Percentiles rank a stretch among this genome's conserved stretches.
Conservation (phyloP, 2,329 filamentous ascomycete species). For the Nothophaeocryptopus gaeumannii region DNA sequence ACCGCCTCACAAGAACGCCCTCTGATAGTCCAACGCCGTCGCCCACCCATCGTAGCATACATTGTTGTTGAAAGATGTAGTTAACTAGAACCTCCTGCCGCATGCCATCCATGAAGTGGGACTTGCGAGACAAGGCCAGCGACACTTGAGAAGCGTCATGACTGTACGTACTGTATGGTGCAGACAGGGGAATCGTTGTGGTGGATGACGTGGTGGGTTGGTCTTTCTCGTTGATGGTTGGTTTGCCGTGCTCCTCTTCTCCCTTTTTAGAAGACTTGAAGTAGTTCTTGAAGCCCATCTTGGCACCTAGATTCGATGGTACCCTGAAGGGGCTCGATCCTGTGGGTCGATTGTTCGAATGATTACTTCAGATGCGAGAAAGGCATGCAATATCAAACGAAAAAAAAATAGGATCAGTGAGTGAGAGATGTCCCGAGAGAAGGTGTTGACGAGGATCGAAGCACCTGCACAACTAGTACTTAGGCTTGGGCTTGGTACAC, state of each 20-base stretch:
- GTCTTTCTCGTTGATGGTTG: conserved; percentile 23
- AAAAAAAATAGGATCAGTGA: neutral
- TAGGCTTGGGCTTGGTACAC: neutral
- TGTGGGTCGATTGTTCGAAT: too few species aligned
- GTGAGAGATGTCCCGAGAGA: neutral
- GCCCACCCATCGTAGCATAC: conserved; percentile 69
- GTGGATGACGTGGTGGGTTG: conserved; percentile 37
- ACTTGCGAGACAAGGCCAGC: conserved; percentile 29
- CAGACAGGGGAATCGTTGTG: conserved; percentile 13
- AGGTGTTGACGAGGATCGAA: neutral
- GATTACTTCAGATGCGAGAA: neutral
- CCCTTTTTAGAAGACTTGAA: conserved; percentile 56
- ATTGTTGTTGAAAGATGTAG: conserved; percentile 78
- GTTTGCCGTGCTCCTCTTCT: conserved; percentile 26
- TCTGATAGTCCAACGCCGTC: conserved; percentile 66
- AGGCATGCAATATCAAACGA: neutral
- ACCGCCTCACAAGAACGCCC: conserved; percentile 69
- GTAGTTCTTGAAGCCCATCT: conserved; percentile 62
- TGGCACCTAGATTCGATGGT: conserved; percentile 13
- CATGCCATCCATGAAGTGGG: conserved; percentile 20
- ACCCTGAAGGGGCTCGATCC: neutral
- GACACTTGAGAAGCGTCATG: conserved; percentile 55
- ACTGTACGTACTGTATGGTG: conserved; percentile 36
- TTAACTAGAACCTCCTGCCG: conserved; percentile 47
- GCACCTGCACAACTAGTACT: neutral